phyloP scores from a whole-genome alignment of 2,329 filamentous ascomycete genomes.

The Colletotrichum sidae region DNA sequence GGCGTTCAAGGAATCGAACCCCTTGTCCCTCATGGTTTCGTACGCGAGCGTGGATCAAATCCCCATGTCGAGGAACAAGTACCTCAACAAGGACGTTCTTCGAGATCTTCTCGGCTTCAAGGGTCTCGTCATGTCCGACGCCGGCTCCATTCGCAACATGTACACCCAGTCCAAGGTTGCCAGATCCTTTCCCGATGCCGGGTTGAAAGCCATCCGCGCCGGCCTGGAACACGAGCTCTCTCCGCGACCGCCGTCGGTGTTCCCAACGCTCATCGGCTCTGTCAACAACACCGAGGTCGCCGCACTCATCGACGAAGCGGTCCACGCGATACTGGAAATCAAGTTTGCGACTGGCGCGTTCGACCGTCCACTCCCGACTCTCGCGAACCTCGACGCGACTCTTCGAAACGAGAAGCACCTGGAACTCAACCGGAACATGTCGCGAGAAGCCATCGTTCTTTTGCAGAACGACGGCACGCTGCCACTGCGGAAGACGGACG shows the following conservation, averaged over 20 bases:
- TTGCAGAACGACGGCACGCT: conserved; percentile 40
- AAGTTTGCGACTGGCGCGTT: conserved; percentile 46
- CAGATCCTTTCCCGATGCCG: conserved; percentile 43
- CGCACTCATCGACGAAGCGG: conserved; percentile 42
- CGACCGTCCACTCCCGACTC: conserved; percentile 41
- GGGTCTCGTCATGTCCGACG: conserved; percentile 49
- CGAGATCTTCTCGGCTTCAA: conserved; percentile 45
- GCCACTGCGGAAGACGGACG: conserved; percentile 22
- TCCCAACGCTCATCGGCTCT: conserved; percentile 40
- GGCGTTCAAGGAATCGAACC: conserved; percentile 43
- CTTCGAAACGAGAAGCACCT: conserved; percentile 37
- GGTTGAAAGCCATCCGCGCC: conserved; percentile 41
- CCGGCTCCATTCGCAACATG: conserved; percentile 44
- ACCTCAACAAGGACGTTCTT: conserved; percentile 44
- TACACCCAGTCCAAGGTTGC: conserved; percentile 44
- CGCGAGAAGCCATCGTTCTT: conserved; percentile 40
- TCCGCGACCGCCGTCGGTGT: conserved; percentile 40
- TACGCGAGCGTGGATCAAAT: conserved; percentile 47
- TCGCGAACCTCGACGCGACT: conserved; percentile 34
- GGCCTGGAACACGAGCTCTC: conserved; percentile 45
- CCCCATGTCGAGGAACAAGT: conserved; percentile 47
- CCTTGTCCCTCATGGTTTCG: conserved; percentile 47
- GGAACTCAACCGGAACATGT: conserved; percentile 39
- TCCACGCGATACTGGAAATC: conserved; percentile 42
- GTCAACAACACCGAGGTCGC: conserved; percentile 40